Evolutionary conservation across 2,329 filamentous ascomycete species (phyloP), one percentile per base, ranked within the genome.

Genomic region (Lasiodiplodia gonubiensis): DNA sequence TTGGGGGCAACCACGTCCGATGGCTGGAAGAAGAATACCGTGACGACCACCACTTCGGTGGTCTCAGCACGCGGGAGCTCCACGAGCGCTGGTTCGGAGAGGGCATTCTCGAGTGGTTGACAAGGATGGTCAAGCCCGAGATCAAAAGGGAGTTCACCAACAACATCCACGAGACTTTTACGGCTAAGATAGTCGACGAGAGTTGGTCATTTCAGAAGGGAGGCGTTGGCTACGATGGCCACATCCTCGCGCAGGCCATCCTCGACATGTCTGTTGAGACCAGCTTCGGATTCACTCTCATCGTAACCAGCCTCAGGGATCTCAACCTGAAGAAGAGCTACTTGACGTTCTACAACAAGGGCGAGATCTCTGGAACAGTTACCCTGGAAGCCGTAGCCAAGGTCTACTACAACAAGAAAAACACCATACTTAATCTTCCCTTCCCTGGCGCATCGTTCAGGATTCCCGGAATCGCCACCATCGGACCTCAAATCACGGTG

Each of bases 11-110:
- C 68, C 79, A 74, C 23, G 71, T 69, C 27, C 72, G 77, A 21
- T 81, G 76, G 78, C 74, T 81, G 2, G 79, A 81, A 67, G 76
- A 80, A 2, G 77, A 78, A 68, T 81, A 70, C 69, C 73, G 78
- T 0, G 75, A 80, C 27, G 79, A 77, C 69, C 67, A 68, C 23
- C 75, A 80, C 60, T 70, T 70, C 60, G 72, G 72, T 7, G 72
- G 67, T 4, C 51, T 80, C 14, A 65, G 67, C 23, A 68, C 52
- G 33, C 68, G 69, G 2, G 74, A 81, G 11, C 68, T 81, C 0
- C 73, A 80, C 64, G 72, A 79, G 69, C 75, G 77, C 2, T 80
- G 77, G 78, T 80, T 80, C 42, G 77, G 76, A 8, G 51, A 70
- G 21, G 71, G 69, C 64, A 67, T 76, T 35, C 42, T 80, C 46